Evolutionary conservation across 2,329 filamentous ascomycete species (phyloP), one percentile per base, ranked within the genome.

Genomic region (Ophiostoma perfectum): DNA sequence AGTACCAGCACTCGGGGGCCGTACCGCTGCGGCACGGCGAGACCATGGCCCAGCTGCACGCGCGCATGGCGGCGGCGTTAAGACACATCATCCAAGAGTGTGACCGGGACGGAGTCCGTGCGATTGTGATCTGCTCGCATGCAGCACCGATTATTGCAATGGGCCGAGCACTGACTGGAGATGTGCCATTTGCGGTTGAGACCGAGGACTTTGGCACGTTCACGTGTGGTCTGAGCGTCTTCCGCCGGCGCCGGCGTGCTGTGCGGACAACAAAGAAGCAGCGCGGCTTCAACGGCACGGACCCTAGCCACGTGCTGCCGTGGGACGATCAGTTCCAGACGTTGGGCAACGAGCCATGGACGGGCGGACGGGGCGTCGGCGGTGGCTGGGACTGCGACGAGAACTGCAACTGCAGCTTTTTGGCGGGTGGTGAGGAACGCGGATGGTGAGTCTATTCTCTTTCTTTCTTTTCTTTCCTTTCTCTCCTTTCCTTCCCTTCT

Each of bases 61-160:
- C 92, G 74, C 88, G 95, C 52, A 83, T 94, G 41, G 90, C 91
- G 4, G 86, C 86, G 63, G 86, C 89, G 2, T 79, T 96, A 58
- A 81, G 85, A 60, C 84, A 83, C 64, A 87, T 97, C 72, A 89
- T 97, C 72, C 82, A 84, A 41, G 84, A 87, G 67, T 88, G 91
- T 70, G 93, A 97, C 75, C 77, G 78, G n/a, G 83, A 90, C 65
- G 86, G 87, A n/a, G 81, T 85, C 52, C 87, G 85, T 73, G 84
- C 91, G 0, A 83, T 97, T 38, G 78, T 97, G 55, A 83, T 99
- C 52, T 97, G 92, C 78, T 90, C 91, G 1, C 95, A 99, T 80
- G 95, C 95, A 1, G 95, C 95, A 4, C 87, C 89, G 11, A 85
- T 98, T 74, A 97, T 99, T 76, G 90, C 91, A 8, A 85, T 95